Percentiles rank a stretch among this genome's conserved stretches.
Evolutionary conservation across 2,329 filamentous ascomycete genomes (phyloP).

Genomic region (Ascocoryne sarcoides): DNA sequence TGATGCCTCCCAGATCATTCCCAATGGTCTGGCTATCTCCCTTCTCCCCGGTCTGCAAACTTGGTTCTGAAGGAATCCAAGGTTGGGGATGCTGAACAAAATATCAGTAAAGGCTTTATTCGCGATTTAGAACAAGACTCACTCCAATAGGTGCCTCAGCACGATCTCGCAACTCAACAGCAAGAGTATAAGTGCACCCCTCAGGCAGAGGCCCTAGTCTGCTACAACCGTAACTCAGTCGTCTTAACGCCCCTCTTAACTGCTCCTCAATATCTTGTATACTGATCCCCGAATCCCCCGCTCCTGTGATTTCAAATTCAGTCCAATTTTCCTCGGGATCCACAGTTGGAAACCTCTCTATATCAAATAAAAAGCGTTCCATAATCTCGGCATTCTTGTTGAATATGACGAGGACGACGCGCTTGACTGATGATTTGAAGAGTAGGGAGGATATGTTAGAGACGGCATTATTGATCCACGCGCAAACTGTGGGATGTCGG

Average conservation of each 20-base stretch:
- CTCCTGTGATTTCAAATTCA: conserved; percentile 25
- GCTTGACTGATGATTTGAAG: conserved; percentile 36
- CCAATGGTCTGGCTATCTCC: conserved; percentile 19
- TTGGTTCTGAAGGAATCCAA: conserved; percentile 48
- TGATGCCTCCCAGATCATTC: conserved; percentile 40
- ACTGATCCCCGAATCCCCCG: conserved; percentile 4
- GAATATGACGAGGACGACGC: conserved; percentile 31
- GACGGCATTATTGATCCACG: conserved; percentile 60
- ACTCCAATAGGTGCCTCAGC: conserved; percentile 49
- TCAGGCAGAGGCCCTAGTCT: conserved; percentile 48
- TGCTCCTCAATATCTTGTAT: conserved; percentile 62
- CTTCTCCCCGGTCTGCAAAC: conserved; percentile 29
- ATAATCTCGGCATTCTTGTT: conserved; percentile 28
- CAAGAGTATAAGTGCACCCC: conserved; percentile 67
- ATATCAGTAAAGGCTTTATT: conserved; percentile 6
- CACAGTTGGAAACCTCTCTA: conserved; percentile 31
- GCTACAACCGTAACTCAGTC: conserved; percentile 51
- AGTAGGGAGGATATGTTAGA: conserved; percentile 52
- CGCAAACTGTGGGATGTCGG: conserved; percentile 60
- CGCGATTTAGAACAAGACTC: conserved; percentile 29
- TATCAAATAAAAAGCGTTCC: conserved; percentile 36
- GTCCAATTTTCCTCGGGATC: conserved; percentile 29
- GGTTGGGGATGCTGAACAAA: conserved; percentile 45
- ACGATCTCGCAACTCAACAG: conserved; percentile 60
- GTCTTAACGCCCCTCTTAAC: conserved; percentile 57